Evolutionary conservation across 2,329 filamentous ascomycete species (phyloP), one percentile per base, ranked within the genome.

Genomic region (Fusarium humuli): DNA sequence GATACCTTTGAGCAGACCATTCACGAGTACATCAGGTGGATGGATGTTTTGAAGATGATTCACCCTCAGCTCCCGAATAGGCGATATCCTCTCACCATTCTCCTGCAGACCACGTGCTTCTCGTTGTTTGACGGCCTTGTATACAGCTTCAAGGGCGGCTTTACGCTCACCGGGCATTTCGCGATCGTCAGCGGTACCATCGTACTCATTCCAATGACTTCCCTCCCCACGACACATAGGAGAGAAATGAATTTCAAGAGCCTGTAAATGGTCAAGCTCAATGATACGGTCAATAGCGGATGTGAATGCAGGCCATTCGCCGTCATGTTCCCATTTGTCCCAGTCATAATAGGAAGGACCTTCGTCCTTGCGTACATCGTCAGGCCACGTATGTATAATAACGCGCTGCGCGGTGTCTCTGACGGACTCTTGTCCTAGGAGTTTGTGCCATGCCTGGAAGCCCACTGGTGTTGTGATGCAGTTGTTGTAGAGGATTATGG

Each of bases 41-140:
- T 32, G 2, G 1, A 8, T 18, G 16, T 34, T 23, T 12, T n/a
- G 30, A 23, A 50, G 11, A 12, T 10, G 20, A 0, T 23, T 6
- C 0, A 50, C 2, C 2, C 0, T n/a, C 5, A 50, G 20, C 16
- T 50, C 20, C 6, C 20, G 29, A 3, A 50, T 25, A 1, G 20
- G 20, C 2, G 11, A 6, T 10, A 7, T 5, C 7, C 9, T 13
- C 5, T 8, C 11, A 22, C 3, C 8, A 8, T 12, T 8, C 8
- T 47, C 5, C 7, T 13, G 25, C 4, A 20, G 12, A 8, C 8
- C 2, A 3, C 47, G 29, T 4, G 12, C 14, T 10, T 13, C 47
- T 7, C 30, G 20, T 11, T 50, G 29, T 13, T 34, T 34, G 7
- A 50, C 9, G 1, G 29, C 47, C 5, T 34, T 13, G 29, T 50